Base-by-base conservation (phyloP, 352 stramenopile genomes). In the Pythium scleroteichum region DNA sequence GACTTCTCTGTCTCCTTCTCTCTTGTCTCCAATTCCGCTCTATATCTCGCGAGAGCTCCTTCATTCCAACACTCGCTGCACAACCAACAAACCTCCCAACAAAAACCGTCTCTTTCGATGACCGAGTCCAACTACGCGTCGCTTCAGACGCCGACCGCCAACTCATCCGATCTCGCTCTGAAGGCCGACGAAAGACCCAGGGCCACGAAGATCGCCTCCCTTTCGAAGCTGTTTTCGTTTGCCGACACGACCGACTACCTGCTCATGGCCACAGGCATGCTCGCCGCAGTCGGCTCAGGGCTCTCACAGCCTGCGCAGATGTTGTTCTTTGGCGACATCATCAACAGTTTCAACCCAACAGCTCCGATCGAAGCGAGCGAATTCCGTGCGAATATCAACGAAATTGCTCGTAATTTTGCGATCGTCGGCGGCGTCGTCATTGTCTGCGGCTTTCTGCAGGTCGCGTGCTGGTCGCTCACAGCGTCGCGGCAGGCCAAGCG, bases 291-390 rank as follows among this genome's bases (percentile, higher is more conserved):
- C 8, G 58, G 59, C 3, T 66, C 72, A 2, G 83, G 83, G 3
- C 19, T 85, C 33, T 65, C 69, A 16, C 79, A 90, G 57, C 83
- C 81, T 3, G 64, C 90, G 13, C 80, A 90, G 61, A 87, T 90
- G 41, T 54, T 90, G 26, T 69, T 92, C 32, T 76, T 90, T 58
- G 81, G 81, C 7, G 76, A 90, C 59, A 66, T 87, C 27, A 57
- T 90, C 39, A 88, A 90, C 62, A 73, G 78, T 4, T 88, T 90
- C 50, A 90, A 88, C 49, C 80, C 82, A 22, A 13, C 32, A 22
- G n/a, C n/a, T n/a, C n/a, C 2, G 12, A 0, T 46, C 4, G 33
- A 48, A 69, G 77, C n/a, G n/a, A 56, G 54, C 17, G 73, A 78
- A 52, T 63, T 62, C 50, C 35, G 33, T 23, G 51, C 5, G 55